Conservation (phyloP, 257 asterid genomes). For the Asclepias syriaca region DNA sequence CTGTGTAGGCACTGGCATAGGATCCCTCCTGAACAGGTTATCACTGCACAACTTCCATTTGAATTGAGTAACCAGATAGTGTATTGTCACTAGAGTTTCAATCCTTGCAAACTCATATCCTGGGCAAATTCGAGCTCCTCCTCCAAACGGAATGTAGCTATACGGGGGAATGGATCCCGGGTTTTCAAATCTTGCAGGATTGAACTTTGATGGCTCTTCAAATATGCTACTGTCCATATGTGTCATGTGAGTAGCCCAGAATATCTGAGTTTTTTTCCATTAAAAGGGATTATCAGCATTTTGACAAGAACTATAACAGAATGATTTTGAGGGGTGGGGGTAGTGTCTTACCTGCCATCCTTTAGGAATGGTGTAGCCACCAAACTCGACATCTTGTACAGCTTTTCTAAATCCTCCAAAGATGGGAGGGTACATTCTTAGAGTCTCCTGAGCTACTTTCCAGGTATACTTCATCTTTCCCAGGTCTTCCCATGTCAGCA, state of each 20-base stretch:
- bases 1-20: slow-evolving; percentile 54
- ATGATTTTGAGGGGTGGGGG: not conserved
- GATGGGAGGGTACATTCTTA: slow-evolving; percentile 50
- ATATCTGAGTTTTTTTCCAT: slow-evolving; percentile 32
- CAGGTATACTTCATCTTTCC: slow-evolving; percentile 66
- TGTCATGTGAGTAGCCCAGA: slow-evolving; percentile 60
- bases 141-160: slow-evolving; percentile 61
- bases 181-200: slow-evolving; percentile 49
- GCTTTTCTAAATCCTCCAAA: slow-evolving; percentile 66
- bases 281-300: not conserved
- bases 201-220: slow-evolving; percentile 49
- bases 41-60: slow-evolving; percentile 54
- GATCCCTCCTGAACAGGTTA: slow-evolving; percentile 42
- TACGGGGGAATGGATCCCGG: slow-evolving; percentile 53
- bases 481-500: slow-evolving; percentile 72
- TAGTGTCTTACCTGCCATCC: slow-evolving; percentile 69
- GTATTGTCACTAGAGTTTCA: slow-evolving; percentile 50
- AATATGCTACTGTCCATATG: slow-evolving; percentile 55
- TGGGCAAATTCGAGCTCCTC: slow-evolving; percentile 69
- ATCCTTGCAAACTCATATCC: slow-evolving; percentile 72
- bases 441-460: slow-evolving; percentile 72
- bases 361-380: slow-evolving; percentile 58
- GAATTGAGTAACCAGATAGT: slow-evolving; percentile 45
- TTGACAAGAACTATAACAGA: not conserved
- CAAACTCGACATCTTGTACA: slow-evolving; percentile 46